These are phyloP conservation scores for Hymenochaete sp. DNA, from an alignment of 1,284 basidiomycete species.

Conservation along the genomic window DNA sequence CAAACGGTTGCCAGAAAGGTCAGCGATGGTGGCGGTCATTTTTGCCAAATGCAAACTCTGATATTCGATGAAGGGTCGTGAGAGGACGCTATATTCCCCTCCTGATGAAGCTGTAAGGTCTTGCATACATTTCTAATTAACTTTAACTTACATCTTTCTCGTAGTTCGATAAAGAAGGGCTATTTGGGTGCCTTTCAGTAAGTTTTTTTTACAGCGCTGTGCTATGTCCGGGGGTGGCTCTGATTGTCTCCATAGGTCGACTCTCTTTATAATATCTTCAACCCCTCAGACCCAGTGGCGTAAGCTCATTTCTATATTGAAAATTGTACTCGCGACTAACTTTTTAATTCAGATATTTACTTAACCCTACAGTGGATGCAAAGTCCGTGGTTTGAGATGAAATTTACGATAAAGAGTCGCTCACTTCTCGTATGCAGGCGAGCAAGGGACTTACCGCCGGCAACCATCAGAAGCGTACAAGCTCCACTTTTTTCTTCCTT, in stretches of 20 bases:
- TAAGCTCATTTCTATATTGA: conserved; percentile 16
- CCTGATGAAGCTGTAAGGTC: conserved; percentile 33
- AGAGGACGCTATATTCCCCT: conserved; percentile 35
- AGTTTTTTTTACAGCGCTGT: too few relatives aligned
- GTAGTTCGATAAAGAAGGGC: conserved; percentile 34
- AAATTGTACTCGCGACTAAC: neutral
- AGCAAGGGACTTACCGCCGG: conserved; percentile 30
- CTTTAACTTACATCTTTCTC: conserved; percentile 1
- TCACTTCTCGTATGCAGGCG: conserved; percentile 19
- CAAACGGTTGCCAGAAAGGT: conserved; percentile 41
- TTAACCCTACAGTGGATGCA: conserved; percentile 30
- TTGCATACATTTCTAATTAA: neutral
- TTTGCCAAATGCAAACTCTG: neutral
- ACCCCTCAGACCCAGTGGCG: conserved; percentile 41
- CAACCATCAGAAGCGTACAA: conserved; percentile 34
- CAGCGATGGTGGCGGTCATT: neutral
- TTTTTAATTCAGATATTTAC: conserved; percentile 22
- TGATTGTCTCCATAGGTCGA: conserved; percentile 25
- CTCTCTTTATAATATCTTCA: conserved; percentile 40
- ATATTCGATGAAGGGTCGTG: conserved; percentile 27
- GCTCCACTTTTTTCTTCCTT: conserved; percentile 30
- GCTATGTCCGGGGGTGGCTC: neutral
- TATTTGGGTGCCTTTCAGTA: conserved; percentile 40
- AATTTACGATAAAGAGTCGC: conserved; percentile 28
- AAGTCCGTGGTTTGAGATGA: conserved; percentile 21